These are phyloP conservation scores for Raddia distichophylla DNA, from an alignment of 176 grass and related monocot species.

Conservation along the genomic window DNA sequence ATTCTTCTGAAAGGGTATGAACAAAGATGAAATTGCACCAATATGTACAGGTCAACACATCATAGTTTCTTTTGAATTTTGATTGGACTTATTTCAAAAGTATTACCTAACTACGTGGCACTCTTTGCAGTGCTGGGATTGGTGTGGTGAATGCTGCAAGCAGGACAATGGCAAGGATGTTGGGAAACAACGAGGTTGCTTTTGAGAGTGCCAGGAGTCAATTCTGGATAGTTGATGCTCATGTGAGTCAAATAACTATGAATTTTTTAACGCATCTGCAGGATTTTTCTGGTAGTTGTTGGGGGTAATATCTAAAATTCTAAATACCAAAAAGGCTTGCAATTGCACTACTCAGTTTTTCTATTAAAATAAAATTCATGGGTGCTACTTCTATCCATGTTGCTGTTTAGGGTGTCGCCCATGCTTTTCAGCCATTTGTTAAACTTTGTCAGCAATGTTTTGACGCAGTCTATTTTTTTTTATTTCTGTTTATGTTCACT, in stretches of 20 bases:
- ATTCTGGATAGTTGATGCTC: conserved; percentile 98
- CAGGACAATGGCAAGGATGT: conserved; percentile 94
- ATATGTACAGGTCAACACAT: not conserved
- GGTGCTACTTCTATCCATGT: conserved; percentile 6
- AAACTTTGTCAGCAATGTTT: conserved; percentile 15
- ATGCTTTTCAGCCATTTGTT: not conserved
- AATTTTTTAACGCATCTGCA: not conserved
- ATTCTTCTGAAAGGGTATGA: conserved; percentile 11
- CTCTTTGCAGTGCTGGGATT: conserved; percentile 85
- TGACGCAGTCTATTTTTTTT: not conserved
- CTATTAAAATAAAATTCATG: conserved; percentile 29
- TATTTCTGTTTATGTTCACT: not conserved
- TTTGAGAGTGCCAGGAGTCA: conserved; percentile 97
- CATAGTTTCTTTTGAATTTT: conserved; percentile 34
- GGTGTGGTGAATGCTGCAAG: conserved; percentile 97
- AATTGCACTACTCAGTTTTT: not conserved
- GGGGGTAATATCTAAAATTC: conserved; percentile 1
- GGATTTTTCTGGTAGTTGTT: conserved; percentile 21
- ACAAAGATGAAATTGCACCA: not conserved
- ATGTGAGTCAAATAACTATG: conserved; percentile 47
- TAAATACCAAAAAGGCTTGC: conserved; percentile 2
- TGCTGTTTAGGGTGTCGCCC: conserved; percentile 11
- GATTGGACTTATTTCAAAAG: conserved; percentile 31
- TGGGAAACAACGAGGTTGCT: conserved; percentile 85
- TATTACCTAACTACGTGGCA: conserved; percentile 18